phyloP scores from a whole-genome alignment of 306 rosid species.

The Prunus campanulata region DNA sequence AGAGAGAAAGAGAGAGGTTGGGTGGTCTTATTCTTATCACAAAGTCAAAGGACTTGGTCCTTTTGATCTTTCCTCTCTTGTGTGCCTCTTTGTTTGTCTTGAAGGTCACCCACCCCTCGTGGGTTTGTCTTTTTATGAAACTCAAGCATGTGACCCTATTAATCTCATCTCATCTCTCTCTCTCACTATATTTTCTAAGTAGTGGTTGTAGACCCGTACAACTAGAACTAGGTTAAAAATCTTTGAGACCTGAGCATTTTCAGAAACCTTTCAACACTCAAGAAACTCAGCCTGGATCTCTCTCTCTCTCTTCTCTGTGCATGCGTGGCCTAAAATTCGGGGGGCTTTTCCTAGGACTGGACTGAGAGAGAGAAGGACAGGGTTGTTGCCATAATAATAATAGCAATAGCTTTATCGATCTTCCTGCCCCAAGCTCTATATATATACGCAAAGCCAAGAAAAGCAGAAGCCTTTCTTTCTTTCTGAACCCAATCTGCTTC shows the following conservation, averaged over 20 bases:
- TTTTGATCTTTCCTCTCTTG: background rate
- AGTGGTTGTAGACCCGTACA: background rate
- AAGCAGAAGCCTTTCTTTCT: background rate
- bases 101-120: slow-evolving; percentile 35
- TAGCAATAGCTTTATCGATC: slow-evolving; percentile 10
- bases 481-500: slow-evolving; percentile 4
- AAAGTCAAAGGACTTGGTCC: slow-evolving; percentile 18
- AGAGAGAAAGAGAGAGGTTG: background rate
- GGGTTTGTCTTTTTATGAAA: slow-evolving; percentile 49
- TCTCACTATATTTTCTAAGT: background rate
- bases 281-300: too few species aligned
- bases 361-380: background rate
- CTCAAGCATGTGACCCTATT: slow-evolving; percentile 1
- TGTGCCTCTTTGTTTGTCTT: slow-evolving; percentile 23
- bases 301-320: background rate
- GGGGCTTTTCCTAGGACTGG: slow-evolving; percentile 23
- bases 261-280: too few species aligned
- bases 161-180: background rate
- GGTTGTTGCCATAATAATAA: background rate
- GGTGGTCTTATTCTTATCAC: slow-evolving; percentile 21
- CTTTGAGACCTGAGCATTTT: background rate
- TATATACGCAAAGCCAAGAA: background rate
- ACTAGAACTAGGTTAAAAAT: background rate
- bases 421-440: slow-evolving; percentile 13
- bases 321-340: slow-evolving; percentile 18